These are phyloP conservation scores for Cutaneotrichosporon arboriforme DNA, from an alignment of 1,284 basidiomycete species.

Conservation along the genomic window DNA sequence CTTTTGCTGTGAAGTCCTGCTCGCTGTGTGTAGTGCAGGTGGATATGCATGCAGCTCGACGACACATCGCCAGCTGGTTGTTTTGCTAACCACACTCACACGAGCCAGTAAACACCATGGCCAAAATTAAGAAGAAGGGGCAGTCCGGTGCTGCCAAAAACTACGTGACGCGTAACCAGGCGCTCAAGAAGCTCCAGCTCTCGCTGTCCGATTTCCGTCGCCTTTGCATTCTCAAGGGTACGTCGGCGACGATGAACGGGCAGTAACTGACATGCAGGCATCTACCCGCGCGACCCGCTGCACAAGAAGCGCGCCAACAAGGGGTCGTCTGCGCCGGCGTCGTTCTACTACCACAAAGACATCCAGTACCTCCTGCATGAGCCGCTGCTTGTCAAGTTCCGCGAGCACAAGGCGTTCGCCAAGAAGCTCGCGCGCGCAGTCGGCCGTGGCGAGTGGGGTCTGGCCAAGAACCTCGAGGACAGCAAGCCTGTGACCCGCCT, in stretches of 20 bases:
- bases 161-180: conserved; percentile 84
- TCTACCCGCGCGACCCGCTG: conserved; percentile 93
- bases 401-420: conserved; percentile 97
- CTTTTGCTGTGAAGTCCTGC: not conserved
- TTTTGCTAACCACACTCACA: not conserved
- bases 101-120: conserved; percentile 57
- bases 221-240: conserved; percentile 96
- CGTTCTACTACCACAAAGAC: conserved; percentile 98
- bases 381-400: conserved; percentile 87
- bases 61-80: not conserved
- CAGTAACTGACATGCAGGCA: conserved; percentile 57
- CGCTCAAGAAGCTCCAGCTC: conserved; percentile 89
- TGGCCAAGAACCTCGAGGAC: conserved; percentile 89
- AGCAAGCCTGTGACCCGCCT: conserved; percentile 80
- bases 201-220: conserved; percentile 95
- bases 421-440: conserved; percentile 93
- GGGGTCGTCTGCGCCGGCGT: conserved; percentile 91
- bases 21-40: too few species aligned
- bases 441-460: conserved; percentile 89
- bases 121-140: conserved; percentile 80
- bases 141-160: conserved; percentile 92
- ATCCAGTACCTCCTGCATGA: conserved; percentile 97
- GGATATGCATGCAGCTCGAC: too few species aligned
- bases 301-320: conserved; percentile 94
- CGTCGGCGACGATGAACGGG: conserved; percentile 20